Evolutionary conservation across 257 asterid species (phyloP).

Genomic region (Jaltomata sinuosa): DNA sequence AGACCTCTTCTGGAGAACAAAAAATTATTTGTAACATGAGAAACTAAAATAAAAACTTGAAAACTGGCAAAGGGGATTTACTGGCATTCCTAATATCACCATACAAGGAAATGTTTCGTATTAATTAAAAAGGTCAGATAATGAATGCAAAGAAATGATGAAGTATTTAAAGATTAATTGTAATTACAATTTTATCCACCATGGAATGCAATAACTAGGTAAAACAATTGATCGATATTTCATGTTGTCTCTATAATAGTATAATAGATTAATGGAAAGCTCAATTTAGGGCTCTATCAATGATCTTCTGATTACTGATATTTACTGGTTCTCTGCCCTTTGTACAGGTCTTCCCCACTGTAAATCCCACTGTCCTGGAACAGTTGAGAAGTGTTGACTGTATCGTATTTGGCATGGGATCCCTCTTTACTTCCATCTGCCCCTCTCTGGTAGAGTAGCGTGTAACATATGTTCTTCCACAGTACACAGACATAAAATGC

Average conservation of each 20-base stretch:
- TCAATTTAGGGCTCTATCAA: not conserved
- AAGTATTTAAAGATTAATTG: not conserved
- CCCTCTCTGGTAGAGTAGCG: conserved; percentile 67
- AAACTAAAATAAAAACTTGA: no score
- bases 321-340: conserved; percentile 2
- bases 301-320: not conserved
- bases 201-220: not conserved
- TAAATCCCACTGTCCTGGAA: conserved; percentile 65
- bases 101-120: not conserved
- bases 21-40: no score
- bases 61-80: no score
- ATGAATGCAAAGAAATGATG: not conserved
- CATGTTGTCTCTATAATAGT: not conserved
- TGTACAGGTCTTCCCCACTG: conserved; percentile 78
- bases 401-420: conserved; percentile 89
- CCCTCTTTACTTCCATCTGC: conserved; percentile 88
- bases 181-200: not conserved
- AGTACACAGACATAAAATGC: not conserved
- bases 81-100: not conserved
- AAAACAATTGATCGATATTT: not conserved
- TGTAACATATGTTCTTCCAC: not conserved
- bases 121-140: not conserved
- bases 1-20: no score
- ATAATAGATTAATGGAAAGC: not conserved
- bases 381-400: conserved; percentile 68